These are phyloP conservation scores for Colletotrichum sp. DNA, from an alignment of 2,329 filamentous ascomycete species.

Conservation along the genomic window DNA sequence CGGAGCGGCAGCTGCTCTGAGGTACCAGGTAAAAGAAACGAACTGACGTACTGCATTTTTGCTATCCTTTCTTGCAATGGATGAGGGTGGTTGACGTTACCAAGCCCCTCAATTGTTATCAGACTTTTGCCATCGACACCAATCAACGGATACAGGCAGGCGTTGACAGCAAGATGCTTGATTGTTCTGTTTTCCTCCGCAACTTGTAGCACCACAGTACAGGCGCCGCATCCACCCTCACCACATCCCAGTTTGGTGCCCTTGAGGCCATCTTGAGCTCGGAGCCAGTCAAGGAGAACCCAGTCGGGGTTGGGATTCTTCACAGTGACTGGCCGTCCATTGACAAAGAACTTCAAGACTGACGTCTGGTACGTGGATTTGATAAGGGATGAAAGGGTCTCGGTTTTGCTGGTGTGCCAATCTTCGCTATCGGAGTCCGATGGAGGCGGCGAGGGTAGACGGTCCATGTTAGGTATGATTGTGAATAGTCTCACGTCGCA, in stretches of 20 bases:
- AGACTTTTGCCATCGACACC: background rate
- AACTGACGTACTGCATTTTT: background rate
- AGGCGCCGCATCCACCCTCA: background rate
- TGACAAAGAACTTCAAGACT: conserved; percentile 34
- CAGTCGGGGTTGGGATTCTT: conserved; percentile 31
- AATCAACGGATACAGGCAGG: background rate
- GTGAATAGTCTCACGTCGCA: background rate
- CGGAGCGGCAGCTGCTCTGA: too few relatives aligned
- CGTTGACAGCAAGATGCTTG: background rate
- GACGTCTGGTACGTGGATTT: conserved; percentile 34
- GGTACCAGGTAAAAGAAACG: too few relatives aligned
- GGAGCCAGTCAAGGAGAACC: conserved; percentile 33
- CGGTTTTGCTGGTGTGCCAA: background rate
- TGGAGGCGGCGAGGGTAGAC: background rate
- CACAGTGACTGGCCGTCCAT: conserved; percentile 28
- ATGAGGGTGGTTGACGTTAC: background rate
- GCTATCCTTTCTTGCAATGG: background rate
- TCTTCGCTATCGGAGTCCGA: background rate
- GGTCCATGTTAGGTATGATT: background rate
- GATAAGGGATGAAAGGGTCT: background rate
- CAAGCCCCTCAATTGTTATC: background rate
- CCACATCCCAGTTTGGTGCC: background rate
- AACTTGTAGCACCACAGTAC: background rate
- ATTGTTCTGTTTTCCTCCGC: background rate
- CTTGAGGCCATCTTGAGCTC: conserved; percentile 25